Evolutionary conservation across 2,329 filamentous ascomycete genomes (phyloP), one percentile per base, ranked within the genome.

Genomic region (Phoma herbarum): DNA sequence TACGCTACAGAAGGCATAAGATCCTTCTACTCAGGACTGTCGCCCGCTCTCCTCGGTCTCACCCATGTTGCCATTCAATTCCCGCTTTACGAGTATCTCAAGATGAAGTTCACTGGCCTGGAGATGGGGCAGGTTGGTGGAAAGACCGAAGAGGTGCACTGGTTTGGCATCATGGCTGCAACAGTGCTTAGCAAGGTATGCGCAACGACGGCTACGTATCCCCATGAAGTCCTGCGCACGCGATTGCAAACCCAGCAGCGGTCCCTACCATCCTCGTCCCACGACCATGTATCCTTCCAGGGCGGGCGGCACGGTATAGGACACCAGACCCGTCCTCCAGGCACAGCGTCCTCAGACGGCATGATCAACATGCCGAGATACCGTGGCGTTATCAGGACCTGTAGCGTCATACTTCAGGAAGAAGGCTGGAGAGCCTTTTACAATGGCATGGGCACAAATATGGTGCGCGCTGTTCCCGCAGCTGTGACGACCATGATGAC

Each of bases 371-470:
- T 79, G 35, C 77, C 78, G 10, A 78, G 82, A 59, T 98, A 99
- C 75, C 85, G 82, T 64, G 95, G 95, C 43, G 86, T 97, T 31
- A 77, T 93, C 43, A 88, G 85, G 73, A 97, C 94, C 0, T 94
- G 90, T 76, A 87, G 88, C 62, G 93, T 89, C 2, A 98, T 99
- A 61, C 80, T 97, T 35, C 82, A 82, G 31, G 95, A 99, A 77
- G 95, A 99, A 78, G 95, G 95, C 7, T 97, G 94, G 93, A 85
- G 90, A 62, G 94, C 94, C 3, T 98, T 99, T 71, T 99, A 99
- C 76, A 94, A 93, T 23, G 95, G 95, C 33, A 92, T 99, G 83
- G 95, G 95, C 35, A 97, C 94, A 47, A 99, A 99, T 79, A 91
- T 99, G 87, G 92, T 98, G 83, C 87, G 95, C 56, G 95, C 95